Conservation (phyloP, 306 rosid species). For the Vigna unguiculata region DNA sequence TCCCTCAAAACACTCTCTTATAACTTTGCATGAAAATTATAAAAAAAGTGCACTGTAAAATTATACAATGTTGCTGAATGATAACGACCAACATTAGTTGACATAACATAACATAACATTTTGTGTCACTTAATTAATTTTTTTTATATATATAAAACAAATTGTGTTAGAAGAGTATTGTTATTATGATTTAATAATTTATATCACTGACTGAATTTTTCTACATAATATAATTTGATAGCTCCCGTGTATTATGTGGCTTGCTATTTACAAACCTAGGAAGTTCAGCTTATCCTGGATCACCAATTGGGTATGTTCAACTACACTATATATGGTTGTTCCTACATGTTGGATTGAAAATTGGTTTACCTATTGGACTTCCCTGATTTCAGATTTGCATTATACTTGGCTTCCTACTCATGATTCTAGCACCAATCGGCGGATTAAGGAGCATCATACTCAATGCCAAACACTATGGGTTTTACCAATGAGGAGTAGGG, state of each 20-base stretch:
- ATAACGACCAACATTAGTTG: too few relatives aligned
- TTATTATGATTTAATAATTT: not conserved
- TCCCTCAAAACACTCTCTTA: not conserved
- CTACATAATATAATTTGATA: slow-evolving; percentile 36
- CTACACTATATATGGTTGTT: not conserved
- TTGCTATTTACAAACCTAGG: slow-evolving; percentile 63
- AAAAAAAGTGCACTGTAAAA: too few relatives aligned
- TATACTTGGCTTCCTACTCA: slow-evolving; percentile 60
- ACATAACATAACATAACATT: too few relatives aligned
- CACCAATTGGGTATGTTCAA: slow-evolving; percentile 70
- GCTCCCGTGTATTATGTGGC: slow-evolving; percentile 88
- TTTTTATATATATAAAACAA: too few relatives aligned
- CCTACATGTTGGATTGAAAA: not conserved
- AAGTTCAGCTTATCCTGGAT: slow-evolving; percentile 68
- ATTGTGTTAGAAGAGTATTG: too few relatives aligned
- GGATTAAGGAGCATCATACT: slow-evolving; percentile 66
- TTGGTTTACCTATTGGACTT: not conserved
- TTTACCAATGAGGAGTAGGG: slow-evolving; percentile 38
- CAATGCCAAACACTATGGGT: slow-evolving; percentile 62
- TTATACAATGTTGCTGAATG: too few relatives aligned
- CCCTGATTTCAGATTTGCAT: slow-evolving; percentile 66
- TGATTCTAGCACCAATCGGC: slow-evolving; percentile 75
- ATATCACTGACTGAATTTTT: not conserved
- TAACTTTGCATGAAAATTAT: too few relatives aligned
- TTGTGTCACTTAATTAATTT: not conserved